phyloP scores from a whole-genome alignment of 1,139 yeast species.

The Geotrichum bryndzae region DNA sequence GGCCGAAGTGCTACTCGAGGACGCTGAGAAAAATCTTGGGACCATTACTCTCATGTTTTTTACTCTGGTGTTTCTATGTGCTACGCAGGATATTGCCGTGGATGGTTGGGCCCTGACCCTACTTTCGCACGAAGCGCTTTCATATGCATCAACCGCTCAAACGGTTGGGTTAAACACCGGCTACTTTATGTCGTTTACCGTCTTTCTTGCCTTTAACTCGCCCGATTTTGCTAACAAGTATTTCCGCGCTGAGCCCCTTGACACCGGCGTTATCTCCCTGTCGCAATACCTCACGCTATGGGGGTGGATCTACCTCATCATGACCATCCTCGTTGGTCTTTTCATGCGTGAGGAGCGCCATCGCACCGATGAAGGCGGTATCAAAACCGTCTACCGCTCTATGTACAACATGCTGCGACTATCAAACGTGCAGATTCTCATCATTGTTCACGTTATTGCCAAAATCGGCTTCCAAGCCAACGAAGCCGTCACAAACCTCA shows the following conservation, averaged over 20 bases:
- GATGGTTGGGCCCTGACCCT: constrained; percentile 98
- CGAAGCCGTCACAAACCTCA: constrained; percentile 91
- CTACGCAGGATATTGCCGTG: constrained; percentile 97
- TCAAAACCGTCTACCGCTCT: constrained; percentile 53
- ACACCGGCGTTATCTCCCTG: constrained; percentile 62
- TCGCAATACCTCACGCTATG: constrained; percentile 72
- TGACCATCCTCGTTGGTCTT: constrained; percentile 55
- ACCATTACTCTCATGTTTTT: constrained; percentile 63
- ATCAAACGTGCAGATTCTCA: constrained; percentile 70
- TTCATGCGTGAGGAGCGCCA: constrained; percentile 42
- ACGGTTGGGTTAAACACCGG: constrained; percentile 93
- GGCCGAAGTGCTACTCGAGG: constrained; percentile 51
- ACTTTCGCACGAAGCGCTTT: constrained; percentile 66
- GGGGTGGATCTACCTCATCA: constrained; percentile 65
- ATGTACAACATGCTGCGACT: constrained; percentile 74
- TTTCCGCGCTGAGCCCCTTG: constrained; percentile 54
- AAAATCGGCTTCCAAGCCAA: constrained; percentile 93
- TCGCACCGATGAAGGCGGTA: constrained; percentile 32
- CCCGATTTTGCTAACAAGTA: constrained; percentile 89
- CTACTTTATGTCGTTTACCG: constrained; percentile 84
- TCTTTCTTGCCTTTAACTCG: constrained; percentile 83
- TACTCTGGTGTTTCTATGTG: constrained; percentile 75
- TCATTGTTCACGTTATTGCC: constrained; percentile 67
- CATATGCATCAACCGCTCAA: constrained; percentile 97
- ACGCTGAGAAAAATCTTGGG: constrained; percentile 51